Base-by-base conservation (phyloP, 345 rosid genomes). In the Abelmoschus esculentus region DNA sequence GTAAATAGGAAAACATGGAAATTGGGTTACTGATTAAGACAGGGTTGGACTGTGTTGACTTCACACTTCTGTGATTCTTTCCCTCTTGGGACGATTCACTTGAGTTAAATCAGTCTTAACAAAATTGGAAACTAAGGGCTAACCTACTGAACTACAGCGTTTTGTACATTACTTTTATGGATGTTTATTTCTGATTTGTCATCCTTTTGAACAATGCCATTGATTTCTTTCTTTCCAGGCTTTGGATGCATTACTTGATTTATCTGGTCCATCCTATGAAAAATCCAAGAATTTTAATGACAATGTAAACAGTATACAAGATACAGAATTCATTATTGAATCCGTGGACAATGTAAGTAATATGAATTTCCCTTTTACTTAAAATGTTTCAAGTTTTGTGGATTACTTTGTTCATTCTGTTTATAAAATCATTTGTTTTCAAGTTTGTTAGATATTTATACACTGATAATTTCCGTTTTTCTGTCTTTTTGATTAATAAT, bases 201-300 rank as follows among this genome's bases (percentile, higher is more conserved):
- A 0, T 38, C 28, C 54, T 31, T 36, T 0, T 31, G 19, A 18
- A 31, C 8, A 15, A 26, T 13, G 49, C 8, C 29, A 54, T 29
- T 42, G 32, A 70, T n/a, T 31, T 40, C 8, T 59, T 62, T n/a
- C 29, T 54, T 78, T 79, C 40, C 86, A 93, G 97, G 96, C 98
- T 17, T 75, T 89, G 85, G 84, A 87, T 75, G 75, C 72, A 22
- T 81, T 93, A 80, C 89, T 91, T 74, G 90, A 82, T 77, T 76
- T 91, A 72, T 89, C 90, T 72, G 74, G 83, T 75, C 74, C 87
- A 49, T 77, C 91, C 62, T 62, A 54, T 47, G 85, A 86, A 73
- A 76, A 74, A 61, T 79, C 86, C 38, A 62, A 79, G 73, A 73
- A 73, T 19, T 42, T 15, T 44, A 47, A 63, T 44, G 67, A 74